Conservation (phyloP, 148 eudicot species). For the Silene uniflora region DNA sequence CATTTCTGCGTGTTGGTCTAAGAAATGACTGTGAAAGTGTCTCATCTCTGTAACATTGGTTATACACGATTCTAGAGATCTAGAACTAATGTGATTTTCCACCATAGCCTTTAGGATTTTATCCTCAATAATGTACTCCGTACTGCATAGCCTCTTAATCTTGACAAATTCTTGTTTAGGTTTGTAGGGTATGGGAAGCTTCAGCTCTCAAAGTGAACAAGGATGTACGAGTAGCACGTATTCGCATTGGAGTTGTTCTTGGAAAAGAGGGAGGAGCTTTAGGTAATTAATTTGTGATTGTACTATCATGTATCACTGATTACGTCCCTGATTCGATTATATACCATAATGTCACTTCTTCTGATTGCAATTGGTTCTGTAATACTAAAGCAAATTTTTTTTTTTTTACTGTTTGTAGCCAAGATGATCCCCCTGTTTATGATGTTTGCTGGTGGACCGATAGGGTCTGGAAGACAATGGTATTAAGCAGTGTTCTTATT, state of each 20-base stretch:
- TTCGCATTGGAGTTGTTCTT: conserved; percentile 92
- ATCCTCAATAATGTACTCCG: background rate
- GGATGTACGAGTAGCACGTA: conserved; percentile 73
- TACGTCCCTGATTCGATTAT: background rate
- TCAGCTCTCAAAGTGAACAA: conserved; percentile 63
- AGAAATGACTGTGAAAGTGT: background rate
- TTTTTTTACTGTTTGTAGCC: conserved; percentile 46
- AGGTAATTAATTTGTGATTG: conserved; percentile 37
- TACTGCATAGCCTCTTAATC: background rate
- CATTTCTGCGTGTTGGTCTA: background rate
- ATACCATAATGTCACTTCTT: background rate
- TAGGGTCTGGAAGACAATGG: conserved; percentile 98
- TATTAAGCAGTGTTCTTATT: conserved; percentile 22
- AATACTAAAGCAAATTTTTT: background rate
- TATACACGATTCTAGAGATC: background rate
- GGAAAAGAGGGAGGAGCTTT: conserved; percentile 99
- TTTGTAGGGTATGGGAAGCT: conserved; percentile 97
- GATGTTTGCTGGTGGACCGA: conserved; percentile 99
- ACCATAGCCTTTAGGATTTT: background rate
- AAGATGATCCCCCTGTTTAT: conserved; percentile 95
- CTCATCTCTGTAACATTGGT: background rate
- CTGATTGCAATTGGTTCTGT: background rate
- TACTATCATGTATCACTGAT: conserved; percentile 1
- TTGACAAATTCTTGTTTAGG: conserved; percentile 38
- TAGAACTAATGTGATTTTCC: background rate